These are phyloP conservation scores for Priceomyces melissophilus DNA, from an alignment of 805 yeast species.

Conservation along the genomic window DNA sequence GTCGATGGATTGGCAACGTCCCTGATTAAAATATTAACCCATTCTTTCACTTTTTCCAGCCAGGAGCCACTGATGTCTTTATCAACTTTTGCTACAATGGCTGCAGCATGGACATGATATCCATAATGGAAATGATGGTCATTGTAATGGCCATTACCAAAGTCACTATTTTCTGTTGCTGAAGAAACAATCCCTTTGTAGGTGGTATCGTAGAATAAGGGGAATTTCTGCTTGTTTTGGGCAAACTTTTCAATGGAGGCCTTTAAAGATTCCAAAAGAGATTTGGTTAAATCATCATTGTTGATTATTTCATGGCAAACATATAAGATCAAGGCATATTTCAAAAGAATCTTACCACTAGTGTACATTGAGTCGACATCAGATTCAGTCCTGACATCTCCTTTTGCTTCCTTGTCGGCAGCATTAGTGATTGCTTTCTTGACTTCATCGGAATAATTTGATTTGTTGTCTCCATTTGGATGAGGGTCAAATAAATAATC, in stretches of 20 bases:
- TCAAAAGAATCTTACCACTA: constrained; percentile 23
- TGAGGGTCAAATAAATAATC: constrained; percentile 35
- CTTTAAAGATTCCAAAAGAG: constrained; percentile 14
- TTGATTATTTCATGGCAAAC: constrained; percentile 19
- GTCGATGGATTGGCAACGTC: constrained; percentile 64
- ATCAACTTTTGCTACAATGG: constrained; percentile 21
- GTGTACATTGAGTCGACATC: constrained; percentile 19
- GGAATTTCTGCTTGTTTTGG: constrained; percentile 16
- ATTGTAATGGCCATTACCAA: constrained; percentile 27
- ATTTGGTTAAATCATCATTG: constrained; percentile 13
- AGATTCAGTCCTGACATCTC: constrained; percentile 9
- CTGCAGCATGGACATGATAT: constrained; percentile 24
- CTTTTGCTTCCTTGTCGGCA: constrained; percentile 15
- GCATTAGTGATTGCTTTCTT: constrained; percentile 10
- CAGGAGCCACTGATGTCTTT: constrained; percentile 46
- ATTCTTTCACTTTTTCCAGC: constrained; percentile 45
- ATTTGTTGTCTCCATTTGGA: constrained; percentile 4
- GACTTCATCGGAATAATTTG: constrained; percentile 11
- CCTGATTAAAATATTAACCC: constrained; percentile 60
- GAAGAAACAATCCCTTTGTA: constrained; percentile 27
- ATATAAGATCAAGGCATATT: constrained; percentile 18
- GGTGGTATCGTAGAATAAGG: constrained; percentile 26
- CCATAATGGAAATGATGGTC: constrained; percentile 36
- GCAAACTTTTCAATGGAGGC: constrained; percentile 14
- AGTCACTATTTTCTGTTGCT: constrained; percentile 21